phyloP scores from a whole-genome alignment of 2,329 filamentous ascomycete species.

The Bimuria novae-zelandiae region DNA sequence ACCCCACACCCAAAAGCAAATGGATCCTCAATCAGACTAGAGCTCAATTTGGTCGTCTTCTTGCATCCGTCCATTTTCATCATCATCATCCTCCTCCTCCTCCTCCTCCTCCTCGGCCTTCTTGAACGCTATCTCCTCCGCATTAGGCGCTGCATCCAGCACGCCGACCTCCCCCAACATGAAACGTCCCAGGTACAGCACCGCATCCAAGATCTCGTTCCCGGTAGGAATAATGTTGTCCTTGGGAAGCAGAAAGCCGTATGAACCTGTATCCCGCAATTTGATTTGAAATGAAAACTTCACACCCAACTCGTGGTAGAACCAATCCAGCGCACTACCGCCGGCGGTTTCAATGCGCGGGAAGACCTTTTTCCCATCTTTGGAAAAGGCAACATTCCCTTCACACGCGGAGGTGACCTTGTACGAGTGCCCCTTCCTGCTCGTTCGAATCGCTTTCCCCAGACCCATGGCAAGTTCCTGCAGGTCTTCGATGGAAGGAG shows the following conservation, averaged over 20 bases:
- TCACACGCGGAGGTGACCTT: constrained; percentile 83
- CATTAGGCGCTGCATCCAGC: constrained; percentile 7
- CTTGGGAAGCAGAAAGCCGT: constrained; percentile 87
- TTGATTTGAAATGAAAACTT: constrained; percentile 93
- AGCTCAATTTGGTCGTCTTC: constrained; percentile 8
- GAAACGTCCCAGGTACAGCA: constrained; percentile 84
- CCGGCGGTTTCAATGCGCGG: constrained; percentile 73
- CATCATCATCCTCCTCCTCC: no score
- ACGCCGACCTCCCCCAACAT: constrained; percentile 58
- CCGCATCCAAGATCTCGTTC: constrained; percentile 80
- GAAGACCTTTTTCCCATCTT: constrained; percentile 44
- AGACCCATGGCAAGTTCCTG: constrained; percentile 88
- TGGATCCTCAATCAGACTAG: no score
- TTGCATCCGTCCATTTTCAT: no score
- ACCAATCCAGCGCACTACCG: constrained; percentile 90
- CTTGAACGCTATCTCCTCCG: constrained; percentile 1
- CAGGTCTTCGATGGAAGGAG: constrained; percentile 87
- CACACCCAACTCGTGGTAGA: constrained; percentile 84
- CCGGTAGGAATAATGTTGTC: constrained; percentile 89
- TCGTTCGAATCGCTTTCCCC: constrained; percentile 84
- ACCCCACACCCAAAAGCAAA: no score
- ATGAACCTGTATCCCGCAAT: constrained; percentile 87
- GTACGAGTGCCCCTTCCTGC: constrained; percentile 70
- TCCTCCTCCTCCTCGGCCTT: no score
- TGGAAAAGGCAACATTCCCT: constrained; percentile 63